phyloP scores from a whole-genome alignment of 805 yeast genomes.

The Saturnispora gosingensis region DNA sequence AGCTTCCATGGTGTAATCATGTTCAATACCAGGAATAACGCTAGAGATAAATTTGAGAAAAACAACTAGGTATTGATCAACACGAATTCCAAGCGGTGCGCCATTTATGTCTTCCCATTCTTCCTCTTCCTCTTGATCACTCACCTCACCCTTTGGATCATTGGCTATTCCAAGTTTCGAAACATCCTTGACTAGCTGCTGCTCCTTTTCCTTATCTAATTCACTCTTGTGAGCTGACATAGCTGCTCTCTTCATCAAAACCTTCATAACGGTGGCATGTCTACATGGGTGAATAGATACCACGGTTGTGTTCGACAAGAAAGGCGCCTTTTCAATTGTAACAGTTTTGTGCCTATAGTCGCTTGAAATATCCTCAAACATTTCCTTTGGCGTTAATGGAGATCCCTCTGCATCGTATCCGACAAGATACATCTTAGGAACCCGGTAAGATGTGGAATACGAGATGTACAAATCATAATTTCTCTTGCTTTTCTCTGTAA shows the following conservation, averaged over 20 bases:
- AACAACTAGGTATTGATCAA: conserved; percentile 82
- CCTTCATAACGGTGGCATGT: conserved; percentile 91
- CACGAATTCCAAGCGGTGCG: conserved; percentile 45
- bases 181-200: conserved; percentile 32
- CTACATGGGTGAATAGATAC: conserved; percentile 95
- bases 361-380: conserved; percentile 89
- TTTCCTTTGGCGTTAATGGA: conserved; percentile 77
- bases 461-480: conserved; percentile 84
- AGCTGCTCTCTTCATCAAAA: conserved; percentile 67
- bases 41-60: conserved; percentile 92
- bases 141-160: conserved; percentile 14
- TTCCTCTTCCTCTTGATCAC: conserved; percentile 15
- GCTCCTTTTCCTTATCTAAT: conserved; percentile 17
- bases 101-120: conserved; percentile 19
- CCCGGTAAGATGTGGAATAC: conserved; percentile 90
- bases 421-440: conserved; percentile 86
- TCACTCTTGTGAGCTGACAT: conserved; percentile 29
- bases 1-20: conserved; percentile 98
- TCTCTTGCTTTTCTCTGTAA: conserved; percentile 39
- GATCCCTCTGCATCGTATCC: conserved; percentile 80
- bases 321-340: conserved; percentile 89
- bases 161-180: conserved; percentile 40
- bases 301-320: conserved; percentile 60
- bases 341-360: conserved; percentile 95
- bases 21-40: conserved; percentile 96